Conservation (phyloP, 2,329 filamentous ascomycete species). For the Biscogniauxia mediterranea region DNA sequence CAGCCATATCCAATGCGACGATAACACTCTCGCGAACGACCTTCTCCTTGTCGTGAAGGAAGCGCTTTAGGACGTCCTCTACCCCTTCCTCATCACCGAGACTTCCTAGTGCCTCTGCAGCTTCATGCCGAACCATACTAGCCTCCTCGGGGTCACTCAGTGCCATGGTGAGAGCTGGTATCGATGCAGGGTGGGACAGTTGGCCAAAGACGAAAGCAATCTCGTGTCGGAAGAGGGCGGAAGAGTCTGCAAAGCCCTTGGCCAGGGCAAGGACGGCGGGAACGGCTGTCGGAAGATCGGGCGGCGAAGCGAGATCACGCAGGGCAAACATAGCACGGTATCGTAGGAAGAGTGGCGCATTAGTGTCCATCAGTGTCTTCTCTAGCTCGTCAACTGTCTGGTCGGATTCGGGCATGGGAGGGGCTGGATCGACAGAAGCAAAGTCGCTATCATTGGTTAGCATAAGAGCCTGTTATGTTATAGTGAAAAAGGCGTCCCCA, state of each 20-base stretch:
- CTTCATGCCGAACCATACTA: constrained; percentile 97
- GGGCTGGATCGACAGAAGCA: constrained; percentile 91
- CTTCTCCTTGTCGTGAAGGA: constrained; percentile 85
- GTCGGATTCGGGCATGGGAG: constrained; percentile 72
- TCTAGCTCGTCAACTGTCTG: constrained; percentile 73
- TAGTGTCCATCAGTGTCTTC: constrained; percentile 74
- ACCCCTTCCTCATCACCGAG: constrained; percentile 92
- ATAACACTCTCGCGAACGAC: constrained; percentile 94
- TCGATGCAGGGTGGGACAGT: constrained; percentile 92
- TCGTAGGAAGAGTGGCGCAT: constrained; percentile 79
- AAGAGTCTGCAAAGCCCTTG: constrained; percentile 79
- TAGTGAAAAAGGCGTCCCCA: not conserved
- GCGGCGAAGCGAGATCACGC: constrained; percentile 89
- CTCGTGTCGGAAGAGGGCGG: constrained; percentile 94
- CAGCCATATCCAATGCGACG: constrained; percentile 96
- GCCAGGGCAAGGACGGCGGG: constrained; percentile 86
- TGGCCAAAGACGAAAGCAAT: constrained; percentile 98
- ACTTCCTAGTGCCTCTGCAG: constrained; percentile 91
- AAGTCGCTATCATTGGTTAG: constrained; percentile 68
- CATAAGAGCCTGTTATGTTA: not conserved
- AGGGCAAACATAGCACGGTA: constrained; percentile 99
- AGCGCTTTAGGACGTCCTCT: constrained; percentile 77
- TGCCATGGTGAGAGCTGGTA: constrained; percentile 78
- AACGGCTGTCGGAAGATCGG: constrained; percentile 82
- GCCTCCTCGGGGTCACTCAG: constrained; percentile 78